These are phyloP conservation scores for Suillus sp. DNA, from an alignment of 768 basidiomycete species.

Conservation along the genomic window DNA sequence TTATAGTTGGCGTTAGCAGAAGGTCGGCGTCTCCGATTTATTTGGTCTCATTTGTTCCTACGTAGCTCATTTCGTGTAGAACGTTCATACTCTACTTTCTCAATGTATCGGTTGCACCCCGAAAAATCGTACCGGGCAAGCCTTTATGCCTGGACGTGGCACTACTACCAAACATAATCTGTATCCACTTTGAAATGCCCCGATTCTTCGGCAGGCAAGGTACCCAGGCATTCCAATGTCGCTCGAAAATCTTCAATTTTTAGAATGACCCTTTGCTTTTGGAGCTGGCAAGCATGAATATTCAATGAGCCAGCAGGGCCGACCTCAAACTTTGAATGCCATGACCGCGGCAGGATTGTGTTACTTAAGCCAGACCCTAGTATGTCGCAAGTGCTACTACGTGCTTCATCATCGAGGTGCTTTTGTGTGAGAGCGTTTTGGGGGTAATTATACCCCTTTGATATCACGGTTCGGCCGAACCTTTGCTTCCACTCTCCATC, in stretches of 20 bases:
- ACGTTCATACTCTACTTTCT: not conserved
- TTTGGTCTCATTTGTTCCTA: slow-evolving; percentile 27
- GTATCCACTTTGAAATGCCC: not conserved
- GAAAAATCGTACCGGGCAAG: not conserved
- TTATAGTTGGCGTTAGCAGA: not conserved
- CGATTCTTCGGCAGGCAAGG: not conserved
- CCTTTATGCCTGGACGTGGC: not conserved
- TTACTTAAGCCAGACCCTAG: no score
- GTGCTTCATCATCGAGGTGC: not conserved
- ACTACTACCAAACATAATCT: not conserved
- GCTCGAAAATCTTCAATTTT: slow-evolving; percentile 16
- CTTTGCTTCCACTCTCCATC: not conserved
- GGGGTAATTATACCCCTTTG: not conserved
- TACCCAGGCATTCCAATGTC: not conserved
- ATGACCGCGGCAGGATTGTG: not conserved
- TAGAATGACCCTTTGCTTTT: slow-evolving; percentile 14
- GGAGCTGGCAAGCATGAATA: slow-evolving; percentile 14
- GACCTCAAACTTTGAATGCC: not conserved
- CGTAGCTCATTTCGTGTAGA: not conserved
- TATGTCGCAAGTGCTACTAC: not conserved
- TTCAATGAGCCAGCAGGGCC: not conserved
- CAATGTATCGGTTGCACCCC: not conserved
- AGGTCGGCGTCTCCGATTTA: slow-evolving; percentile 11
- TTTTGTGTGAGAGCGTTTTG: not conserved
- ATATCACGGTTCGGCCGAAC: not conserved